Evolutionary conservation across 2,329 filamentous ascomycete species (phyloP), one percentile per base, ranked within the genome.

Genomic region (Rutstroemia sp.): DNA sequence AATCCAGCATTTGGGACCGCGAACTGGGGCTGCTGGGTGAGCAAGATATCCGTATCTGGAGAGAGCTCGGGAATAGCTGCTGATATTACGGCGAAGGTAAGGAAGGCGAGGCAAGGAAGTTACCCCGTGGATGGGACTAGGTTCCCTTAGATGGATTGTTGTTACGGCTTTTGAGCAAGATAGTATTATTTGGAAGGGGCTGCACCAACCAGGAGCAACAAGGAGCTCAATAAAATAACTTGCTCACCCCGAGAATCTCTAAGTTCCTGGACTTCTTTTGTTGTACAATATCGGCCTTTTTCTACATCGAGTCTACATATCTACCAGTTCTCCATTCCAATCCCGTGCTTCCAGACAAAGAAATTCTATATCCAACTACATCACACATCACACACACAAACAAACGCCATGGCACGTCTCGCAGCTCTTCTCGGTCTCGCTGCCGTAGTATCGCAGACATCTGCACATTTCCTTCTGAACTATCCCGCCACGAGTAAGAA

Each of bases 381-480:
- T 38, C 25, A 34, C 30, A n/a, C 3, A 23, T 23, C 23, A 23
- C 23, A 23, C 23, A 23, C 23, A n/a, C 12, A n/a, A n/a, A 34
- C 10, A 38, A 7, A 51, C n/a, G 51, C 30, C 25, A 56, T 56
- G 54, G 49, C 54, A 21, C 54, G 54, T 34, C 14, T 56, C 10
- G 25, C 54, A 53, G 54, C 54, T 19, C 41, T 56, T n/a, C 21
- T 56, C 30, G 30, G 49, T 30, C 47, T 64, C 14, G 51, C 51
- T 37, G 50, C 61, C 37, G 49, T 57, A 12, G 49, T 59, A n/a
- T 34, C 56, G 46, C 58, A 61, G 47, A 71, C 74, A 57, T 71
- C 71, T 42, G 82, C 80, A 41, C 82, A 85, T 69, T 84, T 84
- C 73, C 69, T 72, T 34, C 71, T 85, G 65, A 67, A 73, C 58